These are phyloP conservation scores for Syzygium syzygioides DNA, from an alignment of 441 rosid genomes.

Conservation along the genomic window DNA sequence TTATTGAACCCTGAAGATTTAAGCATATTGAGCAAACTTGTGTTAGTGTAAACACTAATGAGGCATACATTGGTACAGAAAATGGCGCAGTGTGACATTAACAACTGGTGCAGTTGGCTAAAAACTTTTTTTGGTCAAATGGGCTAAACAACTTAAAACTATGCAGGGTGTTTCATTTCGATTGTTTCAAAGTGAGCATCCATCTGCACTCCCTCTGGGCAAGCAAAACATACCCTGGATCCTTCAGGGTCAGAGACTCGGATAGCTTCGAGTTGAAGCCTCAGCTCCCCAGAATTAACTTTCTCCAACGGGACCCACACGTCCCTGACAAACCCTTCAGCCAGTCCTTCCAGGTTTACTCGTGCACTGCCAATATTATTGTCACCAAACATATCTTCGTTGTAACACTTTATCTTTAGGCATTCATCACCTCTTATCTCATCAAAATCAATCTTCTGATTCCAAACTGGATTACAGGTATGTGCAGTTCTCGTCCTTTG, in stretches of 20 bases:
- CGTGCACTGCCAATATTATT: conserved; percentile 82
- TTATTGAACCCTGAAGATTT: conserved; percentile 28
- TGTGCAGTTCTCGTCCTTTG: conserved; percentile 63
- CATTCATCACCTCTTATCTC: conserved; percentile 81
- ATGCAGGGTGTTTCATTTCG: background rate
- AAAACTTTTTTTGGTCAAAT: background rate
- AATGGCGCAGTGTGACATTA: background rate
- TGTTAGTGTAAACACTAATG: background rate
- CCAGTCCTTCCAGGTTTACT: conserved; percentile 77
- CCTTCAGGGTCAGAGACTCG: conserved; percentile 52
- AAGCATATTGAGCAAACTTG: background rate
- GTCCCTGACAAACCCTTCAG: conserved; percentile 60
- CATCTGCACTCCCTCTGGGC: background rate
- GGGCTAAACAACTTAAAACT: background rate
- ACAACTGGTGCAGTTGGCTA: background rate
- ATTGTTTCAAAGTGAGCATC: background rate
- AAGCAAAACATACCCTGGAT: conserved; percentile 36
- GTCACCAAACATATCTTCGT: conserved; percentile 72
- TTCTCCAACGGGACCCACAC: conserved; percentile 93
- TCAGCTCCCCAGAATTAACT: conserved; percentile 81
- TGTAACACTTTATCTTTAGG: conserved; percentile 73
- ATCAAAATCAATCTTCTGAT: conserved; percentile 74
- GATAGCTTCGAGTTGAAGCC: conserved; percentile 74
- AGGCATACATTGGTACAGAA: background rate
- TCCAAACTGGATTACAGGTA: conserved; percentile 49